Evolutionary conservation across 352 stramenopile genomes (phyloP), one percentile per base, ranked within the genome.

Genomic region (Phytopythium helicoides): DNA sequence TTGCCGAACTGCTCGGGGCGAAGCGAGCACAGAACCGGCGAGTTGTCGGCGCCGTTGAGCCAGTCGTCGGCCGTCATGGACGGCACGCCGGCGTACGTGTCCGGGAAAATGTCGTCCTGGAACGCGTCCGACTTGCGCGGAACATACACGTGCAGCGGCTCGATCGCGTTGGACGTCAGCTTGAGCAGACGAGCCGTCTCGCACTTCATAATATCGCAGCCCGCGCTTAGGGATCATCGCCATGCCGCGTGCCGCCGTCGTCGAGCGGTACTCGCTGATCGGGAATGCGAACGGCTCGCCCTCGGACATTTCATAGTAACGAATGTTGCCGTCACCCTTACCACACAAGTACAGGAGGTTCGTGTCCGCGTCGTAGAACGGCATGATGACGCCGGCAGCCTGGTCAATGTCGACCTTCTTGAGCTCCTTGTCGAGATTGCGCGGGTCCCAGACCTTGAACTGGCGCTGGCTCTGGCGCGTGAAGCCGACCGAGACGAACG

Each of bases 71-170:
- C 95, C 16, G 80, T 94, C 81, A 98, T 96, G 16, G 97, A 97
- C 37, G 97, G 89, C 54, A 97, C 86, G 45, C 87, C 82, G n/a
- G 95, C 86, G 45, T 96, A 97, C 47, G 87, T 96, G 70, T 98
- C 93, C 18, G 97, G 97, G 80, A 98, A 99, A 67, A 99, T 97
- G 71, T 99, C 97, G 62, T 98, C 93, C 79, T 99, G 97, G 81
- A 99, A 99, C 22, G 93, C 94, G 63, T 99, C 97, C 56, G 91
- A 98, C 78, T 99, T 99, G 57, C 97, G 87, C 36, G 98, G 98
- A 54, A 99, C 96, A 62, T 89, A 93, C 39, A 89, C 85, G 79
- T 97, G 81, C 96, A 99, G 76, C 16, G 96, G 95, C 71, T 99
- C 96, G 31, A 99, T 94, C 35, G 94, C 91, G 58, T 98, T 98